Conservation (phyloP, 2,329 filamentous ascomycete genomes). For the Aspergillus sp. region DNA sequence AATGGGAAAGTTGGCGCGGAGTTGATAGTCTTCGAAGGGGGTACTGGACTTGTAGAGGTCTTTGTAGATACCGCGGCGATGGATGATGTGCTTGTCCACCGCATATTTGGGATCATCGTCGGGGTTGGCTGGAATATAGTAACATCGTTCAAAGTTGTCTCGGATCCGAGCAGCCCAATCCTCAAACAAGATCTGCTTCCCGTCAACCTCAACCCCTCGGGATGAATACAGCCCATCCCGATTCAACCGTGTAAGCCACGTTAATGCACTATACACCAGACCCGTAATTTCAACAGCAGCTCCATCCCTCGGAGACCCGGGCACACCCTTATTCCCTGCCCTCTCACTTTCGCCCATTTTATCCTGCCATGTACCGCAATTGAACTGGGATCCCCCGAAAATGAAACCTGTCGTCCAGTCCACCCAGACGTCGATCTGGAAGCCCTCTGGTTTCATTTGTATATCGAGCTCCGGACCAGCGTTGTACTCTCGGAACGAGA, state of each 20-base stretch:
- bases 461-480: constrained; percentile 79
- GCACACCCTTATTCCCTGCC: constrained; percentile 84
- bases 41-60: constrained; percentile 90
- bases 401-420: constrained; percentile 89
- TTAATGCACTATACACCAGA: constrained; percentile 78
- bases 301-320: constrained; percentile 92
- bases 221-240: constrained; percentile 63
- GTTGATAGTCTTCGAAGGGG: constrained; percentile 94
- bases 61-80: constrained; percentile 95
- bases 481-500: constrained; percentile 91
- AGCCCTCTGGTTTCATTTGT: constrained; percentile 88
- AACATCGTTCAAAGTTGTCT: constrained; percentile 82
- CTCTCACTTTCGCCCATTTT: constrained; percentile 98
- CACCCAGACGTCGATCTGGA: constrained; percentile 81
- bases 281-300: constrained; percentile 93
- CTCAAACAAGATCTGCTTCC: constrained; percentile 57
- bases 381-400: constrained; percentile 86
- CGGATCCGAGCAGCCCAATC: constrained; percentile 77
- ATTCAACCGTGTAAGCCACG: constrained; percentile 65
- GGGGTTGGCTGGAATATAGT: constrained; percentile 67
- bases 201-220: constrained; percentile 61
- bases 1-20: constrained; percentile 88
- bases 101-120: constrained; percentile 69
- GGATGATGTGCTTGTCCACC: constrained; percentile 69
- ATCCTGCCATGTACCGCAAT: constrained; percentile 99